phyloP scores from a whole-genome alignment of 495 filamentous ascomycete species.

The Usnea hakonensis region DNA sequence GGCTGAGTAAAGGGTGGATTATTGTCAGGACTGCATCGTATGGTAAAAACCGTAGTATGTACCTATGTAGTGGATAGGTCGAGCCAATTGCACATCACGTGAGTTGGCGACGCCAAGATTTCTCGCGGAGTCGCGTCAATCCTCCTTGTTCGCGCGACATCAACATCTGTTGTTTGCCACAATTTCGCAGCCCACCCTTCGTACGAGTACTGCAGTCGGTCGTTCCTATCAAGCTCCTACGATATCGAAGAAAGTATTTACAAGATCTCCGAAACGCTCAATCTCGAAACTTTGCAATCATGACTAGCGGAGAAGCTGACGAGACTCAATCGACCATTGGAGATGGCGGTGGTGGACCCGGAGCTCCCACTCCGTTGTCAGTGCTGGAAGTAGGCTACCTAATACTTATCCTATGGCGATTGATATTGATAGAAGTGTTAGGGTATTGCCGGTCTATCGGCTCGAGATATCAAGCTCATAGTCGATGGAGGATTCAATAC shows the following conservation, averaged over 20 bases:
- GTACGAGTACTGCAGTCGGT: background rate
- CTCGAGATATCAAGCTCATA: constrained; percentile 85
- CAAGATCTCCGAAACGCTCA: background rate
- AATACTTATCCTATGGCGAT: background rate
- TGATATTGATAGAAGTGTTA: constrained; percentile 30
- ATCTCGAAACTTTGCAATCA: constrained; percentile 23
- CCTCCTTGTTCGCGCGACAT: background rate
- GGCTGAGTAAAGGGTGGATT: too few species aligned
- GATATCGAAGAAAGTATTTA: background rate
- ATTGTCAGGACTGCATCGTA: too few species aligned
- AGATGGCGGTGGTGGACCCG: constrained; percentile 68
- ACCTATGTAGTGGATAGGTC: too few species aligned
- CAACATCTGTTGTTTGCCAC: background rate
- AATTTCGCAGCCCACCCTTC: background rate
- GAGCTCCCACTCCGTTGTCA: constrained; percentile 84
- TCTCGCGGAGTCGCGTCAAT: background rate
- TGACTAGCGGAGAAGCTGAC: constrained; percentile 52
- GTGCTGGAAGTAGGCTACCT: constrained; percentile 68
- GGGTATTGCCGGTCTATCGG: constrained; percentile 79
- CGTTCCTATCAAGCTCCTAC: background rate
- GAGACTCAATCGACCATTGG: constrained; percentile 51
- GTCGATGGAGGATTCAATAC: constrained; percentile 91
- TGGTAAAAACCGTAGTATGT: too few species aligned
- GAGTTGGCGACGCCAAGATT: background rate
- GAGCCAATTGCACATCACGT: background rate